Conservation (phyloP, 495 filamentous ascomycete genomes). For the Friedmanniomyces endolithicus region DNA sequence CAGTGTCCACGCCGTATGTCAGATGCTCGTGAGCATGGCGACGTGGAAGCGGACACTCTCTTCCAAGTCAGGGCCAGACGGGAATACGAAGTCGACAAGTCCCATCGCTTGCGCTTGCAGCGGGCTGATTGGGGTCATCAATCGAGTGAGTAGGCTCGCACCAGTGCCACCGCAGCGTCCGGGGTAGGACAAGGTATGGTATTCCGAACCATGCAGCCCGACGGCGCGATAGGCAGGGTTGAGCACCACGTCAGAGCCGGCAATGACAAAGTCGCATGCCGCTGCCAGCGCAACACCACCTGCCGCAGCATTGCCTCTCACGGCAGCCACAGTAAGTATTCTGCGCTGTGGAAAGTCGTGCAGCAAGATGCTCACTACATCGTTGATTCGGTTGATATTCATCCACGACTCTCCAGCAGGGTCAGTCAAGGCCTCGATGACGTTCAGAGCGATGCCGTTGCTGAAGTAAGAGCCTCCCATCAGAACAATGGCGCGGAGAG, state of each 20-base stretch:
- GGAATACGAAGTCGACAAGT: constrained; percentile 17
- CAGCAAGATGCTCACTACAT: constrained; percentile 7
- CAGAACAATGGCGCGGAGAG: constrained; percentile 7
- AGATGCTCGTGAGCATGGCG: not conserved
- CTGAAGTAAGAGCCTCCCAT: constrained; percentile 17
- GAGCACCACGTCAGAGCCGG: constrained; percentile 12
- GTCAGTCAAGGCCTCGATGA: constrained; percentile 7
- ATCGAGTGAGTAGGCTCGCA: constrained; percentile 4
- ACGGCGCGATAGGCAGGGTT: constrained; percentile 14
- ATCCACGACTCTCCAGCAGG: constrained; percentile 7
- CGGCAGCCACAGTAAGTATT: constrained; percentile 10
- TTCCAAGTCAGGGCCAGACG: constrained; percentile 6
- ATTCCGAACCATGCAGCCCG: constrained; percentile 10
- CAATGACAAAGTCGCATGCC: constrained; percentile 11
- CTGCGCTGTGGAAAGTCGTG: constrained; percentile 6
- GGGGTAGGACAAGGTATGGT: constrained; percentile 9
- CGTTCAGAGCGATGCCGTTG: constrained; percentile 17
- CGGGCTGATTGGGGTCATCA: constrained; percentile 10
- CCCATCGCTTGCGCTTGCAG: constrained; percentile 6
- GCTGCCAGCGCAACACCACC: constrained; percentile 14
- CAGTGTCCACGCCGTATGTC: constrained; percentile 2
- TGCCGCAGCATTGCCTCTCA: constrained; percentile 14
- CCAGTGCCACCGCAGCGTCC: constrained; percentile 8
- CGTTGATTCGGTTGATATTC: constrained; percentile 15
- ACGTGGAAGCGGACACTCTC: constrained; percentile 5